phyloP scores from a whole-genome alignment of 306 rosid genomes.

The Benincasa hispida region DNA sequence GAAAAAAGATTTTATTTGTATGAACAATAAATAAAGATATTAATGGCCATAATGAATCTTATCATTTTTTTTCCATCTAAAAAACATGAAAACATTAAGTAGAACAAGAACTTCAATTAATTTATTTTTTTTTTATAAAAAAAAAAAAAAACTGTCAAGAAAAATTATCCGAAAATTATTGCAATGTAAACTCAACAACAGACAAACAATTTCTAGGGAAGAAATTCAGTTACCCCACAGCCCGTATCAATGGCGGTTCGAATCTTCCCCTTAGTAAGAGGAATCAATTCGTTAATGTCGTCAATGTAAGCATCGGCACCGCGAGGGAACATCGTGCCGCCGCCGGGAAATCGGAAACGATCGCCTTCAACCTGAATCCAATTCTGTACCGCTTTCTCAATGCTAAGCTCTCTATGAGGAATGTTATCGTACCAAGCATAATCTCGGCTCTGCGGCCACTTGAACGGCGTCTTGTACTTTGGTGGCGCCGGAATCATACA shows the following conservation, averaged over 20 bases:
- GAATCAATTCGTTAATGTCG: constrained; percentile 69
- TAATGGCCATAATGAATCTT: not conserved
- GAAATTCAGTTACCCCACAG: constrained; percentile 73
- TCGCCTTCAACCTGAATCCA: constrained; percentile 97
- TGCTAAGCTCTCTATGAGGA: constrained; percentile 86
- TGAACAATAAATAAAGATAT: not conserved
- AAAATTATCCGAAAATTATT: not conserved
- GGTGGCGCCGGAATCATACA: constrained; percentile 93
- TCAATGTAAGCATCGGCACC: constrained; percentile 95
- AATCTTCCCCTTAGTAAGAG: constrained; percentile 53
- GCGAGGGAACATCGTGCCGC: constrained; percentile 92
- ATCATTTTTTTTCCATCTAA: not conserved
- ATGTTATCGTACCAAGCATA: constrained; percentile 91
- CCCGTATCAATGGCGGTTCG: constrained; percentile 96
- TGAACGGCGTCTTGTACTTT: constrained; percentile 76
- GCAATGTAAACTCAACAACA: not conserved
- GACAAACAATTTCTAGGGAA: not conserved
- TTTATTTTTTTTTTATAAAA: no score
- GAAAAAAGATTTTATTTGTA: not conserved
- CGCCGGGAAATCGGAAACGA: constrained; percentile 84
- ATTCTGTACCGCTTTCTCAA: constrained; percentile 87
- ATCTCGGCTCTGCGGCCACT: constrained; percentile 92
- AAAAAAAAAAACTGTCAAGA: not conserved
- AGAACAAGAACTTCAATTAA: not conserved
- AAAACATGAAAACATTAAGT: not conserved